phyloP scores from a whole-genome alignment of 2,329 filamentous ascomycete genomes.

The Penicillium sumatraense region DNA sequence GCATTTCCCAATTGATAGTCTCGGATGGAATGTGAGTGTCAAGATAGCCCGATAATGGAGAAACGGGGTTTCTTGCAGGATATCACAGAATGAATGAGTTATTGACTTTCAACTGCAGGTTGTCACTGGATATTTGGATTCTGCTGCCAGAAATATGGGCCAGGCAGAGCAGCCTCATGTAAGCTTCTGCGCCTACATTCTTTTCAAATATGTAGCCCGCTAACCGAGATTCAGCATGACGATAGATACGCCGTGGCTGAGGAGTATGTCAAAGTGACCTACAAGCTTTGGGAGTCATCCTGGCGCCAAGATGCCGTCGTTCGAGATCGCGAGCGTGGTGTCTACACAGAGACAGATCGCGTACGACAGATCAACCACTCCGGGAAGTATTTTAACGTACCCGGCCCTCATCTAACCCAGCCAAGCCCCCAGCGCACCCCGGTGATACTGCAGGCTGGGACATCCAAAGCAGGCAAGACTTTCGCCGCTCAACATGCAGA shows the following conservation, averaged over 20 bases:
- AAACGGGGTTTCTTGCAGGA: neutral
- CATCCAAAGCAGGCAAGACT: slow-evolving; percentile 66
- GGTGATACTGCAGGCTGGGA: slow-evolving; percentile 71
- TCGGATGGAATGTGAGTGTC: slow-evolving; percentile 60
- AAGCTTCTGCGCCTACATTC: neutral
- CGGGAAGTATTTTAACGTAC: slow-evolving; percentile 67
- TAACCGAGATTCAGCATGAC: slow-evolving; percentile 56
- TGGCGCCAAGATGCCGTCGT: slow-evolving; percentile 71
- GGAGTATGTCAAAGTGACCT: slow-evolving; percentile 67
- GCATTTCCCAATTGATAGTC: slow-evolving; percentile 32
- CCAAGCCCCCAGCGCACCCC: slow-evolving; percentile 71
- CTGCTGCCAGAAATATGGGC: slow-evolving; percentile 67
- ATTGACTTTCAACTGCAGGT: slow-evolving; percentile 46
- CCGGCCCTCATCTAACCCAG: slow-evolving; percentile 68
- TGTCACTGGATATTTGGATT: slow-evolving; percentile 71
- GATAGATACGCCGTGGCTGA: slow-evolving; percentile 67
- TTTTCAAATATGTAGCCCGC: neutral
- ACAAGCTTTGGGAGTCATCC: slow-evolving; percentile 70
- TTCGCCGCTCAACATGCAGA: slow-evolving; percentile 75
- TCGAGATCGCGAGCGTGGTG: slow-evolving; percentile 60
- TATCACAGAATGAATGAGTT: slow-evolving; percentile 19
- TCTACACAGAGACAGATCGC: slow-evolving; percentile 63
- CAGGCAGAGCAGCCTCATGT: slow-evolving; percentile 57
- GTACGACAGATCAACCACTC: slow-evolving; percentile 70
- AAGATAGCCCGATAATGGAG: too few relatives aligned